Percentiles rank a stretch among this genome's conserved stretches.
phyloP scores from a whole-genome alignment of 2,329 filamentous ascomycete genomes.

The Ceratocystis destructans region DNA sequence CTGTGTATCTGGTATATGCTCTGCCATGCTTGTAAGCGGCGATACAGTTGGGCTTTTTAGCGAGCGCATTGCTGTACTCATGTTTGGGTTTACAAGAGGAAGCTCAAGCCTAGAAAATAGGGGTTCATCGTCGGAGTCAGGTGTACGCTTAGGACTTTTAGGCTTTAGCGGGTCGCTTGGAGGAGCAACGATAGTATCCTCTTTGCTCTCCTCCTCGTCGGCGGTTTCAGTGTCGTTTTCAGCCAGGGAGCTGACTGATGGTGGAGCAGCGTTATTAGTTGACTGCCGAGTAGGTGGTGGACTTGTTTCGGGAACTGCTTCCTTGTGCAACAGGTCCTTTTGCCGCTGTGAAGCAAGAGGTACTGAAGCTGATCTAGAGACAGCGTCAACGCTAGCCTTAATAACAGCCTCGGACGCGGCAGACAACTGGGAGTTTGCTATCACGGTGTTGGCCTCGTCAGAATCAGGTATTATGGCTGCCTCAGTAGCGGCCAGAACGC shows the following conservation, averaged over 20 bases:
- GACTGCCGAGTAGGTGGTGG: constrained; percentile 9
- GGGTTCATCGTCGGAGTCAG: constrained; percentile 3
- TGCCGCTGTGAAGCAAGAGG: background rate
- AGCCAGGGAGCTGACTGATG: background rate
- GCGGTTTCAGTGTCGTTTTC: constrained; percentile 2
- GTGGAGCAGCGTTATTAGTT: background rate
- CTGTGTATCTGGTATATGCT: constrained; percentile 16
- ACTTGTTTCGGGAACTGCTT: constrained; percentile 17
- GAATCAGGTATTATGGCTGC: constrained; percentile 7
- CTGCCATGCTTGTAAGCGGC: constrained; percentile 11
- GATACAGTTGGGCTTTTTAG: constrained; percentile 16
- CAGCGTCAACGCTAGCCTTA: constrained; percentile 6
- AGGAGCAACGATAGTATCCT: background rate
- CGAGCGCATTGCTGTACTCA: background rate
- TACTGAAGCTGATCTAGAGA: background rate
- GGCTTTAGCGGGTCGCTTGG: background rate
- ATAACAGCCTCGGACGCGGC: background rate
- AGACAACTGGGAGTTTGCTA: constrained; percentile 14
- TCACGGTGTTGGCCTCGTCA: constrained; percentile 7
- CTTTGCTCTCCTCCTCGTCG: background rate
- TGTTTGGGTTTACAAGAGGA: background rate
- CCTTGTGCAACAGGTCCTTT: constrained; percentile 1
- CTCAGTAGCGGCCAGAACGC: background rate
- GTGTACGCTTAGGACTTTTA: background rate
- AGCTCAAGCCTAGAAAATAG: constrained; percentile 12